Evolutionary conservation across 1,284 basidiomycete species (phyloP).

Genomic region (Puccinia sorghi): DNA sequence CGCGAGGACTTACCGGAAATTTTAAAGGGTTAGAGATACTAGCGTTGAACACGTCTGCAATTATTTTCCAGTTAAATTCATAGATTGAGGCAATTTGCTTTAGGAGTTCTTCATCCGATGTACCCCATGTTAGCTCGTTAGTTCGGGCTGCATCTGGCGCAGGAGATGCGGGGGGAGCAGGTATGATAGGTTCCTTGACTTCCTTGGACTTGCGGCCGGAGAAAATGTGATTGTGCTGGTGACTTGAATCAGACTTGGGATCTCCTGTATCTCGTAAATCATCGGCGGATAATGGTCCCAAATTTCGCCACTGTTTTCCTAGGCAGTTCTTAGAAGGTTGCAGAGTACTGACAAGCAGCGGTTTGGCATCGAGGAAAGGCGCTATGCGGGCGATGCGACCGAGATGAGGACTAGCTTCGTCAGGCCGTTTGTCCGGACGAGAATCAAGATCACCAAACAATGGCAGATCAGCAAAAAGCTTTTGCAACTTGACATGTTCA

Average conservation of each 20-base stretch:
- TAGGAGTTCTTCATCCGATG: constrained; percentile 31
- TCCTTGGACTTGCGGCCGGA: constrained; percentile 37
- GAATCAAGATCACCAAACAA: constrained; percentile 48
- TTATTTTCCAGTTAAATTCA: constrained; percentile 40
- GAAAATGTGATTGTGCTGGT: constrained; percentile 27
- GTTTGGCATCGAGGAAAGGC: constrained; percentile 36
- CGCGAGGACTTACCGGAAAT: constrained; percentile 10
- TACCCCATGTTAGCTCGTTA: constrained; percentile 3
- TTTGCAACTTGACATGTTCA: constrained; percentile 40
- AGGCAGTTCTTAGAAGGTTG: constrained; percentile 33
- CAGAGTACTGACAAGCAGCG: constrained; percentile 45
- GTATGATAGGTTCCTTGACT: constrained; percentile 19
- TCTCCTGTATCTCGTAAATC: constrained; percentile 35
- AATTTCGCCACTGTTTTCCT: constrained; percentile 45
- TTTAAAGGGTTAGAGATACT: neutral
- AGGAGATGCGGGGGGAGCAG: constrained; percentile 4
- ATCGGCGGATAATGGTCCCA: constrained; percentile 35
- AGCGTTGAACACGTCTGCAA: constrained; percentile 39
- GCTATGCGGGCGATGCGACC: constrained; percentile 40
- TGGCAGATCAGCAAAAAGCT: constrained; percentile 39
- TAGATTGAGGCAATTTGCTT: constrained; percentile 23
- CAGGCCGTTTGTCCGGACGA: constrained; percentile 41
- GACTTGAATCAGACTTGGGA: constrained; percentile 21
- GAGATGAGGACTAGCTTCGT: constrained; percentile 41
- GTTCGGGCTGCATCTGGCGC: neutral